Evolutionary conservation across 169 alveolate species (phyloP).

Genomic region (Theileria parva): DNA sequence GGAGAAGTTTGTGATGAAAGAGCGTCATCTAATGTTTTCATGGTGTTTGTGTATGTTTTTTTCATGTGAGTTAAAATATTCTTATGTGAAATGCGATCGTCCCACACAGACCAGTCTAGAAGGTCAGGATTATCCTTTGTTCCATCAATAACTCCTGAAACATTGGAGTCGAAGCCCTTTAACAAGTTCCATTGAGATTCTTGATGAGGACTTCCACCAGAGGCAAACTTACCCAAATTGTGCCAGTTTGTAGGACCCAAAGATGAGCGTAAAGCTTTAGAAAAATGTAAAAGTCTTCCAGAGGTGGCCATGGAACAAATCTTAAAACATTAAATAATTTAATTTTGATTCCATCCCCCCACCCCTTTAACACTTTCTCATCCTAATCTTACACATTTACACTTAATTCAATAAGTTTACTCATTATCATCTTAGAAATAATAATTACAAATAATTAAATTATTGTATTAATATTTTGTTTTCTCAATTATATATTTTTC

Average conservation of each 20-base stretch:
- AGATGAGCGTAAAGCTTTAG: conserved; percentile 4
- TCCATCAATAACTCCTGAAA: conserved; percentile 30
- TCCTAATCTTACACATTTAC: background rate
- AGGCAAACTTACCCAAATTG: conserved; percentile 35
- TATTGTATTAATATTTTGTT: background rate
- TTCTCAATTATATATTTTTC: background rate
- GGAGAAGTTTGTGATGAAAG: conserved; percentile 7
- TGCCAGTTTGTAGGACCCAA: conserved; percentile 30
- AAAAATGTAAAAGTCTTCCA: background rate
- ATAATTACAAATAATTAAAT: background rate
- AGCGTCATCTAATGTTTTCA: conserved; percentile 40
- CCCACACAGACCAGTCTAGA: conserved; percentile 67
- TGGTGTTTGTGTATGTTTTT: conserved; percentile 43
- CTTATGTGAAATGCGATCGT: conserved; percentile 50
- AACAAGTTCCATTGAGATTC: conserved; percentile 56
- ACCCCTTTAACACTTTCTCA: background rate
- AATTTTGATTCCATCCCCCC: conserved; percentile 12
- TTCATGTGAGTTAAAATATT: conserved; percentile 58
- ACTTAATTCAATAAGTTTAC: background rate
- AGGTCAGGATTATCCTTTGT: conserved; percentile 19
- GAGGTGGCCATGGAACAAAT: background rate
- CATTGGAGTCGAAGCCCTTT: conserved; percentile 31
- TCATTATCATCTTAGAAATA: background rate
- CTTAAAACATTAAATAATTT: conserved; percentile 3
- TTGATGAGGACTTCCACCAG: conserved; percentile 47